These are phyloP conservation scores for Vitis vinifera DNA, from an alignment of 164 flowering plant species.

Conservation along the genomic window DNA sequence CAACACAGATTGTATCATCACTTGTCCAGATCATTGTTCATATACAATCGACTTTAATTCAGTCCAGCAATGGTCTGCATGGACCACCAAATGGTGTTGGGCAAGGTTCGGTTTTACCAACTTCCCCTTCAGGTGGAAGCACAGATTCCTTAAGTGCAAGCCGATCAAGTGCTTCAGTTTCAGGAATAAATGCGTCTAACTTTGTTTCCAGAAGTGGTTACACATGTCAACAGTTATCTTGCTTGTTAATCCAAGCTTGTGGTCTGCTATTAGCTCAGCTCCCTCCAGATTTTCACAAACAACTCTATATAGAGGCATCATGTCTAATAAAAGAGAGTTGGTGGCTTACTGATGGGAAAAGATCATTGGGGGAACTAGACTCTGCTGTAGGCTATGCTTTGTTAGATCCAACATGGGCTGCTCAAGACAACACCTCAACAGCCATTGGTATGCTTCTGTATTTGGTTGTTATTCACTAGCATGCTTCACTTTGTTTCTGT, in stretches of 20 bases:
- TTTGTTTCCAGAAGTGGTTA: constrained; percentile 89
- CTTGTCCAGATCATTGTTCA: constrained; percentile 88
- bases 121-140: constrained; percentile 97
- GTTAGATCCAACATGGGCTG: constrained; percentile 97
- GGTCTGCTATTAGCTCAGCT: constrained; percentile 95
- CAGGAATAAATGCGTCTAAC: constrained; percentile 72
- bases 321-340: constrained; percentile 86
- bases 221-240: constrained; percentile 86
- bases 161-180: constrained; percentile 58
- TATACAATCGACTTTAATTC: constrained; percentile 87
- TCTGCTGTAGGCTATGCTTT: constrained; percentile 94
- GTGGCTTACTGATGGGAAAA: constrained; percentile 92
- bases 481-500: not conserved
- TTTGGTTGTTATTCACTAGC: not conserved
- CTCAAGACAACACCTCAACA: constrained; percentile 97
- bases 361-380: constrained; percentile 74
- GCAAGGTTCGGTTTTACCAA: constrained; percentile 76
- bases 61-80: constrained; percentile 76
- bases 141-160: constrained; percentile 82
- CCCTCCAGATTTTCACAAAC: constrained; percentile 85
- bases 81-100: constrained; percentile 55
- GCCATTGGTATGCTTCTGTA: constrained; percentile 65
- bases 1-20: constrained; percentile 81
- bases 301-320: constrained; percentile 81
- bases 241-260: constrained; percentile 95